These are phyloP conservation scores for Conticribra guillardii DNA, from an alignment of 108 stramenopile genomes.

Conservation along the genomic window DNA sequence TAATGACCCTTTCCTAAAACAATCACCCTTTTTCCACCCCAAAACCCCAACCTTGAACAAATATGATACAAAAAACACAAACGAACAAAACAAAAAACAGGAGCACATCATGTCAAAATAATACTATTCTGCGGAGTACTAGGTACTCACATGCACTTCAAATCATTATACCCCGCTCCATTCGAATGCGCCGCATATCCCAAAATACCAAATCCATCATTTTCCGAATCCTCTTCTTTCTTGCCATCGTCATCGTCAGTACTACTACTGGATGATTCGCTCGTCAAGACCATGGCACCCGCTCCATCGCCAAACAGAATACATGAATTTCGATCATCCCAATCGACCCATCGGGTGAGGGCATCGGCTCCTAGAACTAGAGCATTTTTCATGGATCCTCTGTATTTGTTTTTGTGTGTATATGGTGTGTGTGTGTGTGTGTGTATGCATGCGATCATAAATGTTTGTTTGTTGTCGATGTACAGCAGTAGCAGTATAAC, in stretches of 20 bases:
- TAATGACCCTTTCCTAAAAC: too few species aligned
- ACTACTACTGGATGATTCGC: neutral
- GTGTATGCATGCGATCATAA: too few species aligned
- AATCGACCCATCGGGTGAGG: conserved; percentile 93
- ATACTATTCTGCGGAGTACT: too few species aligned
- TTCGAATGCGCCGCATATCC: conserved; percentile 94
- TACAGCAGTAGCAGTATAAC: too few species aligned
- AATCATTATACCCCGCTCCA: conserved; percentile 83
- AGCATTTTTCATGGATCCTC: conserved; percentile 67
- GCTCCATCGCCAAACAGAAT: conserved; percentile 98
- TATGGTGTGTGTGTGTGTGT: neutral
- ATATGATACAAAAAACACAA: too few species aligned
- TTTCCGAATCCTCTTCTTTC: conserved; percentile 29
- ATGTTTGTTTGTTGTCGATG: too few species aligned
- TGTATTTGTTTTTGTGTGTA: neutral
- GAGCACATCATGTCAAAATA: too few species aligned
- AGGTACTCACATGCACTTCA: conserved; percentile 82
- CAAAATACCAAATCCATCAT: conserved; percentile 70
- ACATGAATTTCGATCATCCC: conserved; percentile 95
- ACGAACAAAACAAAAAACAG: neutral
- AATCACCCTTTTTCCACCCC: too few species aligned
- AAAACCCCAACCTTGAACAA: too few species aligned
- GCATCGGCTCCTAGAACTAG: conserved; percentile 95
- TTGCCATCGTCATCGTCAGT: neutral
- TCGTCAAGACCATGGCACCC: conserved; percentile 90